Conservation (phyloP, 345 rosid species). For the Corchorus olitorius region DNA sequence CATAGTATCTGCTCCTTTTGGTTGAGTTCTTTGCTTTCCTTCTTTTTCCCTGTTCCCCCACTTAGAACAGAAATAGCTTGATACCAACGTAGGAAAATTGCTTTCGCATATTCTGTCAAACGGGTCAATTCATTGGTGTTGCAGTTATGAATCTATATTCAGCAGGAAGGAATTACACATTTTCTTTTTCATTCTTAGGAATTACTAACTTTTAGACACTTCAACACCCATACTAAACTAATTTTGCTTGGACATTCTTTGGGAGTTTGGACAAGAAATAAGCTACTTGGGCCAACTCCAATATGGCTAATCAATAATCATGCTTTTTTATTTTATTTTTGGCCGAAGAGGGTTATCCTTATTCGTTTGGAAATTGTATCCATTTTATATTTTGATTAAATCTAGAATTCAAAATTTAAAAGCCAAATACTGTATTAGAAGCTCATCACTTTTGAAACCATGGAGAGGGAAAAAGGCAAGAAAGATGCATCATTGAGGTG, state of each 20-base stretch:
- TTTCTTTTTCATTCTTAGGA: too few relatives aligned
- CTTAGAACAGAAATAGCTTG: too few relatives aligned
- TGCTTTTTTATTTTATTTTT: too few relatives aligned
- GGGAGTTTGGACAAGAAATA: too few relatives aligned
- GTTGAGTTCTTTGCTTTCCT: too few relatives aligned
- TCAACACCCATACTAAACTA: not conserved
- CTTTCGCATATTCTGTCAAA: not conserved
- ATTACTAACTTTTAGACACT: not conserved
- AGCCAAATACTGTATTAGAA: not conserved
- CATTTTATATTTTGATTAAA: not conserved
- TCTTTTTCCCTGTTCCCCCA: too few relatives aligned
- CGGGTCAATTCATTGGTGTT: not conserved
- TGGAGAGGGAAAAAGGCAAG: constrained; percentile 17
- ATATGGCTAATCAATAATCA: not conserved
- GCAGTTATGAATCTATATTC: not conserved
- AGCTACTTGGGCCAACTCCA: not conserved
- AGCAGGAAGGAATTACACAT: too few relatives aligned
- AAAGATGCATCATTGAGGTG: not conserved
- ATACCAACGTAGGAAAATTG: not conserved
- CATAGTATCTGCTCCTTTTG: too few relatives aligned
- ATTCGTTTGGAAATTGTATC: not conserved
- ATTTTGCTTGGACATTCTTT: not conserved
- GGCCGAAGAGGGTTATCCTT: not conserved
- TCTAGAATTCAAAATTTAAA: not conserved
- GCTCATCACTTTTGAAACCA: constrained; percentile 16